These are phyloP conservation scores for Phenoliferia sp. DNA, from an alignment of 1,284 basidiomycete genomes.

Conservation along the genomic window DNA sequence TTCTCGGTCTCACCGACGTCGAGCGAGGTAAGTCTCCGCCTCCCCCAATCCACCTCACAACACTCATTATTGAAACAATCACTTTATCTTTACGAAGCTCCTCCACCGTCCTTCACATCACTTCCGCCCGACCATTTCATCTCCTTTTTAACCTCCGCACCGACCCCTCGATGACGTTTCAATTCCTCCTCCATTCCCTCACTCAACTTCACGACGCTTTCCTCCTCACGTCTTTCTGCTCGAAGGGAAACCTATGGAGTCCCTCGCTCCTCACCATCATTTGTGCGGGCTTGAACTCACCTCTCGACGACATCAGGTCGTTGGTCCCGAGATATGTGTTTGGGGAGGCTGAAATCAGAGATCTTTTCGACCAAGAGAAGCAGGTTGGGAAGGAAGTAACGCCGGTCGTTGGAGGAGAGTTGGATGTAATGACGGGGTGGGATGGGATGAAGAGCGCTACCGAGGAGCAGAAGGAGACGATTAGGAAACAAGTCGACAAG, in stretches of 20 bases:
- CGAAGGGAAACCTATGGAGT: constrained; percentile 8
- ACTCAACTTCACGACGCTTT: constrained; percentile 15
- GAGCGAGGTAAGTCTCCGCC: constrained; percentile 4
- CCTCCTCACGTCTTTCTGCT: constrained; percentile 21
- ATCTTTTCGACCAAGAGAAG: neutral
- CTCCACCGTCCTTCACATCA: constrained; percentile 3
- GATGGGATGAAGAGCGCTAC: neutral
- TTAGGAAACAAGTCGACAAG: constrained; percentile 3
- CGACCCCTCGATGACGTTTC: constrained; percentile 10
- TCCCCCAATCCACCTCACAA: neutral
- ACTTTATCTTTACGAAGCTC: neutral
- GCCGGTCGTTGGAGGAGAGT: constrained; percentile 11
- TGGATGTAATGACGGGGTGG: constrained; percentile 15
- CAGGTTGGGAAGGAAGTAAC: neutral
- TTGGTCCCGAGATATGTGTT: constrained; percentile 12
- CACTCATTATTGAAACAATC: neutral
- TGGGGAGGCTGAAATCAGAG: constrained; percentile 7
- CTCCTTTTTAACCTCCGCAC: constrained; percentile 22
- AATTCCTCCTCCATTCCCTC: constrained; percentile 16
- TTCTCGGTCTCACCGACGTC: constrained; percentile 13
- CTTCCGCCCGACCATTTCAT: constrained; percentile 9
- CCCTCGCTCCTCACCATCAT: constrained; percentile 19
- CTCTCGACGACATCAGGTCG: constrained; percentile 10
- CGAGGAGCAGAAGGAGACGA: neutral
- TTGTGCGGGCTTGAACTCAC: neutral